These are phyloP conservation scores for Clitopilus passeckerianus DNA, from an alignment of 768 basidiomycete genomes.

Conservation along the genomic window DNA sequence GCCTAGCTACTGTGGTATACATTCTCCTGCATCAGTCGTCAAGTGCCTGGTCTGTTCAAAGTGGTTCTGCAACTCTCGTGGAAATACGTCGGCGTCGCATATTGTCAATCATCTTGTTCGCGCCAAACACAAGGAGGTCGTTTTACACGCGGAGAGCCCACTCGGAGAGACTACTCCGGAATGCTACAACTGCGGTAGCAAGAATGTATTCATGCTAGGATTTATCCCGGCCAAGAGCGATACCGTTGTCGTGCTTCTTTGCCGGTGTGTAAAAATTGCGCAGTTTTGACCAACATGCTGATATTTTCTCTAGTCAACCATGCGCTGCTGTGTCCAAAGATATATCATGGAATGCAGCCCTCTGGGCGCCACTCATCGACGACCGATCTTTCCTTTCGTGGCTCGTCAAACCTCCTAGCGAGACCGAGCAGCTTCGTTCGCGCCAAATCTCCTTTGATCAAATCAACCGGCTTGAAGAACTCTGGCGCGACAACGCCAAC, in stretches of 20 bases:
- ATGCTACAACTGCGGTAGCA: conserved; percentile 98
- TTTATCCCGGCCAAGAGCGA: conserved; percentile 99
- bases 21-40: conserved; percentile 95
- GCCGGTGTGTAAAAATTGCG: conserved; percentile 59
- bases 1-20: conserved; percentile 92
- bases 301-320: conserved; percentile 67
- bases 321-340: conserved; percentile 97
- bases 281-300: not conserved
- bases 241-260: conserved; percentile 95
- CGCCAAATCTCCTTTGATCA: conserved; percentile 96
- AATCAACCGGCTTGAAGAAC: conserved; percentile 94
- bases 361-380: conserved; percentile 98
- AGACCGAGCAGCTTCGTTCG: conserved; percentile 93
- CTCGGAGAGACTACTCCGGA: conserved; percentile 97
- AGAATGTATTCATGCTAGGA: conserved; percentile 99
- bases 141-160: conserved; percentile 91
- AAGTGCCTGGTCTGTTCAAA: conserved; percentile 90
- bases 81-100: conserved; percentile 96
- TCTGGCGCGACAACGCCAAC: conserved; percentile 95
- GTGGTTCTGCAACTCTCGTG: conserved; percentile 99
- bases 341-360: conserved; percentile 96
- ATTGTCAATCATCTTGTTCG: conserved; percentile 99
- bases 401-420: conserved; percentile 96
- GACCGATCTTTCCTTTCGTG: conserved; percentile 99
- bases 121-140: conserved; percentile 98